Evolutionary conservation across 1,139 yeast species (phyloP), one percentile per base, ranked within the genome.

Genomic region (Hyphopichia burtonii): DNA sequence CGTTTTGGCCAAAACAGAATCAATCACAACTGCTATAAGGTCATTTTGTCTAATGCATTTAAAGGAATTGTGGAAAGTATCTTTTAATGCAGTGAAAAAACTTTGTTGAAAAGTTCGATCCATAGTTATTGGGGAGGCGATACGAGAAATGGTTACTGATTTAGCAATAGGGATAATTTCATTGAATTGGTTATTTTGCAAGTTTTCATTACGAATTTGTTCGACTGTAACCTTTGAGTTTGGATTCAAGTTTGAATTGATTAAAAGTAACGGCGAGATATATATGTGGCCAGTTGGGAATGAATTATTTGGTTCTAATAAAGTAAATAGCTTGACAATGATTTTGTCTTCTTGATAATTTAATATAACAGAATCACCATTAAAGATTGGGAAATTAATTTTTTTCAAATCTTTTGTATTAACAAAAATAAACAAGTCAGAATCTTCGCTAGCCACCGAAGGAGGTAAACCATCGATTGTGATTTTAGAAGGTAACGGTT

Each of bases 11-110:
- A 86, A 60, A 1, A 80, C 63, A 0, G 94, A 75, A 57, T 91
- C 96, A 35, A 93, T 75, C 0, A 87, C 78, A 3, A 93, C 81
- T 0, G 96, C 93, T 39, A 93, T 76, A 35, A 82, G 58, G 55
- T 89, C 96, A 23, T 80, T 82, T 16, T 68, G 59, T 28, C 69
- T 68, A 1, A 90, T 80, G 8, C 87, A 68, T 44, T 95, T 77
- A 36, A 72, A 65, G 31, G 70, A 69, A 1, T 65, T 56, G 47
- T 85, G 85, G 56, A 93, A 86, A 44, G 78, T 74, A 0, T 76
- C 57, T 55, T 86, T 78, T 49, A 89, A 66, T 41, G 84, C 82
- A 6, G 82, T 66, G 42, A 86, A 69, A 54, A 88, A 82, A 40
- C 83, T 71, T 46, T 76, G 78, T 58, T 90, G 94, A 52, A 73